A percentile compares a stretch with the other conserved stretches of the same genome.
These are phyloP conservation scores for Cenchrus purpureus DNA, from an alignment of 176 grass and related monocot species.

Conservation along the genomic window DNA sequence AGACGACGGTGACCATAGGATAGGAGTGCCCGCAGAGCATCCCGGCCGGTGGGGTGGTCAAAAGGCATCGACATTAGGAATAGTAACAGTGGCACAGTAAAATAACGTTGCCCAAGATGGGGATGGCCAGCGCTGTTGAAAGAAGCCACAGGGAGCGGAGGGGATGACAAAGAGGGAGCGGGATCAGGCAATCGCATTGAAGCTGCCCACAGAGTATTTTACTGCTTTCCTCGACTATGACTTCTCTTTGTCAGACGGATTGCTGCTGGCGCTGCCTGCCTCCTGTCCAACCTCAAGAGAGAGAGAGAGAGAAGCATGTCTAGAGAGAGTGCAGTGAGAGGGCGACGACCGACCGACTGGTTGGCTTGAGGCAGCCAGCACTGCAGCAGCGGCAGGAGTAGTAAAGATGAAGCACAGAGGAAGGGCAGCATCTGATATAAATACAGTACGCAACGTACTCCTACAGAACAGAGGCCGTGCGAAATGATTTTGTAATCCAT, in stretches of 20 bases:
- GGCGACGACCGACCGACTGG: slow-evolving; percentile 34
- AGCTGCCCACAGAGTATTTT: slow-evolving; percentile 84
- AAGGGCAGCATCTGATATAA: slow-evolving; percentile 85
- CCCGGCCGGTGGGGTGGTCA: slow-evolving; percentile 17
- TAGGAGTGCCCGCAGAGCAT: not conserved
- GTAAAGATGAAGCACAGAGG: slow-evolving; percentile 56
- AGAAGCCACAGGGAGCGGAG: slow-evolving; percentile 26
- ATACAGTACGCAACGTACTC: slow-evolving; percentile 48
- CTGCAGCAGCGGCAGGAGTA: slow-evolving; percentile 49
- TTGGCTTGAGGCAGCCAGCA: slow-evolving; percentile 32
- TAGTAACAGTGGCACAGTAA: slow-evolving; percentile 49
- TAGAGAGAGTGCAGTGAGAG: not conserved
- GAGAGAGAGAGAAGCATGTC: slow-evolving; percentile 14
- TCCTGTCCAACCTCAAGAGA: not conserved
- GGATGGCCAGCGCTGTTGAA: slow-evolving; percentile 39
- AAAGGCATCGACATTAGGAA: slow-evolving; percentile 53
- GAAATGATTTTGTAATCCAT: slow-evolving; percentile 96
- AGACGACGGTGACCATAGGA: not conserved
- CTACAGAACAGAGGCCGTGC: not conserved
- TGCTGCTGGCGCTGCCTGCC: not conserved
- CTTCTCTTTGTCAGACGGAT: slow-evolving; percentile 90
- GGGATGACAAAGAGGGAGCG: slow-evolving; percentile 35
- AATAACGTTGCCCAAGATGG: slow-evolving; percentile 54
- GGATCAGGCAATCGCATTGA: slow-evolving; percentile 58
- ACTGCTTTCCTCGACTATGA: slow-evolving; percentile 88